Evolutionary conservation across 495 filamentous ascomycete genomes (phyloP).

Genomic region (Neohortaea acidophila): DNA sequence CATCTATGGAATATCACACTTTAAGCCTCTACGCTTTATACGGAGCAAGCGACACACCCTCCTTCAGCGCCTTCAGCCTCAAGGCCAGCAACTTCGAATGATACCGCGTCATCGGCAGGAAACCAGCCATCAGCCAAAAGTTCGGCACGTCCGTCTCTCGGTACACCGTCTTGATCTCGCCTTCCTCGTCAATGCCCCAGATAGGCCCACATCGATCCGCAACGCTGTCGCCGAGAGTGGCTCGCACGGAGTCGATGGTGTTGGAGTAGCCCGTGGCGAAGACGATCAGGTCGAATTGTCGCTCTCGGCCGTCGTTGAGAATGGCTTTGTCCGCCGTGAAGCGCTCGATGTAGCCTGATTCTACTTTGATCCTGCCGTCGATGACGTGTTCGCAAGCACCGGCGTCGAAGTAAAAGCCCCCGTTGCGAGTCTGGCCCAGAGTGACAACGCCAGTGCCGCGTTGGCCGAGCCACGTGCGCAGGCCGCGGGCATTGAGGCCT

Average conservation of each 20-base stretch:
- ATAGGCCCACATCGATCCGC: conserved; percentile 51
- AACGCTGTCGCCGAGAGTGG: conserved; percentile 55
- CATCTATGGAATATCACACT: too few species aligned
- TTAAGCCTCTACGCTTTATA: too few species aligned
- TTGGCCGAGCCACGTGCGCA: conserved; percentile 52
- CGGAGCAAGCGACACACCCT: too few species aligned
- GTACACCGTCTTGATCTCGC: conserved; percentile 51
- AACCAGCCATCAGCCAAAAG: conserved; percentile 77
- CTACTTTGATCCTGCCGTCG: conserved; percentile 62
- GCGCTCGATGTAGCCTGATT: conserved; percentile 46
- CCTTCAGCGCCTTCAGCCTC: conserved; percentile 55
- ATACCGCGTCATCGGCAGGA: conserved; percentile 57
- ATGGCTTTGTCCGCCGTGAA: conserved; percentile 44
- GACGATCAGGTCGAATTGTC: conserved; percentile 67
- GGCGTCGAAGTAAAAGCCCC: conserved; percentile 42
- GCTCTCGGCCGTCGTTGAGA: conserved; percentile 49
- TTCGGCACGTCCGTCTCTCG: conserved; percentile 52
- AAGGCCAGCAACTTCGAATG: conserved; percentile 57
- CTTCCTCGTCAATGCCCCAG: conserved; percentile 68
- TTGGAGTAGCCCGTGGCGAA: conserved; percentile 75
- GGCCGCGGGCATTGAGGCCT: conserved; percentile 51
- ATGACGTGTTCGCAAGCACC: conserved; percentile 57
- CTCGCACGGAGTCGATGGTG: conserved; percentile 48
- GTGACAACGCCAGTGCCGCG: conserved; percentile 48
- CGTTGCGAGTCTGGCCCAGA: conserved; percentile 42